Percentiles rank a stretch among this genome's conserved stretches.
Conservation (phyloP, 805 yeast genomes). For the Kuraishia ogatae region DNA sequence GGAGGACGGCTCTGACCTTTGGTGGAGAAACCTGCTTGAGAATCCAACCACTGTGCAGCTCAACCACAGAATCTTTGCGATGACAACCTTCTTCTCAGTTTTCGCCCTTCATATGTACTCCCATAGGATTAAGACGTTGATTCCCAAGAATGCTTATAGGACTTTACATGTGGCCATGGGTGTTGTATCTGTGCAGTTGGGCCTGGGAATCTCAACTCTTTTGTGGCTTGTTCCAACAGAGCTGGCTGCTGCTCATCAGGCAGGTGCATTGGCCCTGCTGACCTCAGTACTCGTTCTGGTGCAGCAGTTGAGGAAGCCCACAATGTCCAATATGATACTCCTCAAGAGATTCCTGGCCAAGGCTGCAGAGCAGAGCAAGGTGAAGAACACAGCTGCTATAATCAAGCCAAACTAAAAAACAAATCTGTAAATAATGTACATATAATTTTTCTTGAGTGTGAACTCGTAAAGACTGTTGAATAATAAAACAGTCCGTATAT, state of each 20-base stretch:
- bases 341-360: constrained; percentile 18
- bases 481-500: too few species aligned
- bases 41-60: constrained; percentile 95
- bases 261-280: constrained; percentile 86
- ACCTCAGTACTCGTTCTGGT: constrained; percentile 67
- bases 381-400: neutral
- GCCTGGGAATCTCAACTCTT: constrained; percentile 80
- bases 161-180: constrained; percentile 71
- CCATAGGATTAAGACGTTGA: constrained; percentile 38
- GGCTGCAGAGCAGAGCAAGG: constrained; percentile 2
- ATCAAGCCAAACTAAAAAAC: neutral
- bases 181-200: constrained; percentile 71
- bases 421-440: neutral
- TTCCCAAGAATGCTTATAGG: constrained; percentile 50
- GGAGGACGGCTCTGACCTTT: constrained; percentile 59
- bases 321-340: constrained; percentile 19
- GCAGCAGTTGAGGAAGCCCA: constrained; percentile 51
- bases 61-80: constrained; percentile 80
- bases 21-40: constrained; percentile 91
- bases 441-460: neutral
- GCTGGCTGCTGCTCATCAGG: constrained; percentile 93
- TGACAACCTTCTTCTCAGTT: constrained; percentile 65
- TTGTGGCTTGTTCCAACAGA: constrained; percentile 87
- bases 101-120: constrained; percentile 67
- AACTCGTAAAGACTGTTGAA: neutral